Percentiles rank a stretch among this genome's conserved stretches.
Conservation (phyloP, 2,329 filamentous ascomycete genomes). For the Ilyonectria sp. region DNA sequence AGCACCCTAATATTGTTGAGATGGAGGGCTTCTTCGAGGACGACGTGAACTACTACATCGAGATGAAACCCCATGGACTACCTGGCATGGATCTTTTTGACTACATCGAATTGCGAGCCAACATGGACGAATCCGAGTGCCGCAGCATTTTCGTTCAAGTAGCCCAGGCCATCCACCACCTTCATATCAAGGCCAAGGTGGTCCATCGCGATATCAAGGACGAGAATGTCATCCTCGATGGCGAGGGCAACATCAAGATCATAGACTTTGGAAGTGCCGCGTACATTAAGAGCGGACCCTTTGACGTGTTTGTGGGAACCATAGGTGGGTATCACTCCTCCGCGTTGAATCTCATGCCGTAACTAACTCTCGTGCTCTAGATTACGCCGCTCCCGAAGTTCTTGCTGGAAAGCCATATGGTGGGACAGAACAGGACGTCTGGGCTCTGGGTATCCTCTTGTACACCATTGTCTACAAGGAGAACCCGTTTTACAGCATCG, state of each 20-base stretch:
- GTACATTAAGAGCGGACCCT: constrained; percentile 98
- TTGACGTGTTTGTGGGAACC: constrained; percentile 98
- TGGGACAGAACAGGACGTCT: constrained; percentile 98
- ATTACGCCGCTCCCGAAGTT: constrained; percentile 99
- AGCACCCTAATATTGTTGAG: constrained; percentile 79
- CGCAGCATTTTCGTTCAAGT: constrained; percentile 97
- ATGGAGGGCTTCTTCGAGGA: constrained; percentile 85
- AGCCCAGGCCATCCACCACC: constrained; percentile 87
- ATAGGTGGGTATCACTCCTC: constrained; percentile 78
- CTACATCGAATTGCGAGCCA: constrained; percentile 95
- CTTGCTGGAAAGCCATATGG: constrained; percentile 92
- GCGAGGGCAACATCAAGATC: constrained; percentile 94
- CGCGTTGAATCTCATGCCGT: constrained; percentile 14
- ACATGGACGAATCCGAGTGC: constrained; percentile 96
- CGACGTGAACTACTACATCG: constrained; percentile 96
- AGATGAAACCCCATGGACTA: constrained; percentile 95
- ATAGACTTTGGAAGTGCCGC: constrained; percentile 99
- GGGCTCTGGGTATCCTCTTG: constrained; percentile 95
- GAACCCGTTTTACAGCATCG: constrained; percentile 98
- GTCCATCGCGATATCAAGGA: constrained; percentile 99
- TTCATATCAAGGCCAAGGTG: constrained; percentile 91
- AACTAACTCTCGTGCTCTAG: constrained; percentile 62
- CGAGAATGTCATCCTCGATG: constrained; percentile 96
- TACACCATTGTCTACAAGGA: constrained; percentile 99
- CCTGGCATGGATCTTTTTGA: constrained; percentile 99